Evolutionary conservation across 345 rosid genomes (phyloP), one percentile per base, ranked within the genome.

Genomic region (Euphorbia peplus): DNA sequence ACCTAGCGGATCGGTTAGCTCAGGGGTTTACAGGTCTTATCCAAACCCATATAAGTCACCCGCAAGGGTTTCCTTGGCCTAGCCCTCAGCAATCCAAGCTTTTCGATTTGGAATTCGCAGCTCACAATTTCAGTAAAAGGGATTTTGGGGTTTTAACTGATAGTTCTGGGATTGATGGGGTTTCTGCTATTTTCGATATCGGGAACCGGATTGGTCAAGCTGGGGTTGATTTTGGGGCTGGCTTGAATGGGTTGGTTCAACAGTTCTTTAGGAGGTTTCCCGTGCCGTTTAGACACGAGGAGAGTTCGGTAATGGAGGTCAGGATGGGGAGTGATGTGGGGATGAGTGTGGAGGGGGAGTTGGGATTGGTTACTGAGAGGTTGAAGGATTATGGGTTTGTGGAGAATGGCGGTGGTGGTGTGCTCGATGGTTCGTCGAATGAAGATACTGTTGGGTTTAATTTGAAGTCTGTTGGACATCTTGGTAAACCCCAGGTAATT

Each of bases 131-230:
- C 52, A 73, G 68, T 13, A 73, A 69, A 57, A 78, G 74, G 52
- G 84, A 89, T 76, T 82, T 84, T 68, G 74, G 81, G 22, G 78
- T 78, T 22, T 63, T 82, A 3, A 67, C 79, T 28, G 81, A 82
- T 70, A 83, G 72, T 19, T 73, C 86, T 4, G 86, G 80, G 16
- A 75, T 83, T 15, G 70, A 79, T 72, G 96, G 96, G 39, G 89
- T 88, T n/a, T 79, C 85, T 0, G 86, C 92, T 5, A 85, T 93
- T 73, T 78, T 93, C 5, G 90, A 83, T 52, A 83, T 90, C 0
- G 98, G 97, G 19, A 95, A 70, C 70, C 76, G 77, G 79, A 90
- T 95, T 71, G 97, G 99, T 47, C 96, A 86, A 72, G 97, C 88
- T 19, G 95, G 97, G 67, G 81, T 86, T n/a, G 95, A 91, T 73